A percentile compares a stretch with the other conserved stretches of the same genome.
Evolutionary conservation across 345 rosid genomes (phyloP).

Genomic region (Ceriops decandra): DNA sequence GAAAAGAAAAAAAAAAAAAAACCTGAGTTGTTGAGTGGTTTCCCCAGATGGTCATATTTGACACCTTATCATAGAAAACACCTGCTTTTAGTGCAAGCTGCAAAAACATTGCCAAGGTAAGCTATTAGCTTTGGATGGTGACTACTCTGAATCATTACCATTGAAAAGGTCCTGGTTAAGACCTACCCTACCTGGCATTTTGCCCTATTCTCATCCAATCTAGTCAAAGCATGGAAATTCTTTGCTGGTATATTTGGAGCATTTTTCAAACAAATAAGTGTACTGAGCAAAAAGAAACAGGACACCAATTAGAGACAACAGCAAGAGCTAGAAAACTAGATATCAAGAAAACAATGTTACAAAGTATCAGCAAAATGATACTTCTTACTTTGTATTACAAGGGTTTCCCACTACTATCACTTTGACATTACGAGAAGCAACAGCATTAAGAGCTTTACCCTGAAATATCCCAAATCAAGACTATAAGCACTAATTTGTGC

Average conservation of each 20-base stretch:
- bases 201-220: conserved; percentile 94
- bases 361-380: background rate
- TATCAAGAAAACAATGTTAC: background rate
- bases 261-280: conserved; percentile 88
- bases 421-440: conserved; percentile 80
- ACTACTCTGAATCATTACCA: no score
- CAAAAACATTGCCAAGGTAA: conserved; percentile 17
- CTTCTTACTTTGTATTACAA: conserved; percentile 91
- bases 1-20: conserved; percentile 5
- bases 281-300: conserved; percentile 42
- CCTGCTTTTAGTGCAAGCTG: conserved; percentile 98
- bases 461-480: conserved; percentile 20
- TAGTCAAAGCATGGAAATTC: conserved; percentile 92
- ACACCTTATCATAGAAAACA: conserved; percentile 91
- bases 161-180: background rate
- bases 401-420: conserved; percentile 98
- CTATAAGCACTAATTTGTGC: background rate
- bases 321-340: background rate
- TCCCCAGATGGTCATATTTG: conserved; percentile 97
- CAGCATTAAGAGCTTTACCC: conserved; percentile 94
- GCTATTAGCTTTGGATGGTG: background rate
- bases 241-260: conserved; percentile 95
- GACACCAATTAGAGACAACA: background rate
- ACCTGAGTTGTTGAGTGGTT: conserved; percentile 99
- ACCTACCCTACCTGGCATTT: conserved; percentile 76